phyloP scores from a whole-genome alignment of 805 yeast species.

The Kazachstania psychrophila region DNA sequence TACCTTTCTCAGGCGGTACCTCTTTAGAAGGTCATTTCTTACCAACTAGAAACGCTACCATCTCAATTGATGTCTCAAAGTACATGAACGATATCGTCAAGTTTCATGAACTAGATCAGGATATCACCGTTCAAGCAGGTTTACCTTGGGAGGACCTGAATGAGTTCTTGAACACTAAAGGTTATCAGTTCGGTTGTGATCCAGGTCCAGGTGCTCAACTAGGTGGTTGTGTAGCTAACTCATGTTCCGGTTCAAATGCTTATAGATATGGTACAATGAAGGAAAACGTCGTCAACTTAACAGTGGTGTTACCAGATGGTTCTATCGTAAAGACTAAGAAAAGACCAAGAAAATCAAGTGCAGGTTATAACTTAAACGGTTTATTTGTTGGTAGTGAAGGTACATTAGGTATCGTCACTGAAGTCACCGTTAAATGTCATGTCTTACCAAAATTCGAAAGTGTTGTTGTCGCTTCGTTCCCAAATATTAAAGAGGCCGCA shows the following conservation, averaged over 20 bases:
- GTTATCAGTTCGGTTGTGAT: constrained; percentile 64
- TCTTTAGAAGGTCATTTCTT: constrained; percentile 76
- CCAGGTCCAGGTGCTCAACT: constrained; percentile 75
- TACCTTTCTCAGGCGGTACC: constrained; percentile 74
- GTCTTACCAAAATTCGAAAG: constrained; percentile 57
- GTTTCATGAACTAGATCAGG: constrained; percentile 56
- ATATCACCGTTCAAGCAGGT: constrained; percentile 67
- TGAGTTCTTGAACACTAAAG: constrained; percentile 39
- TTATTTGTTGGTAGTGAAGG: constrained; percentile 72
- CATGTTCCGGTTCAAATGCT: constrained; percentile 76
- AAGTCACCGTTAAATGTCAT: constrained; percentile 61
- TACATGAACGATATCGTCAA: constrained; percentile 47
- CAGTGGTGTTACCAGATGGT: constrained; percentile 76
- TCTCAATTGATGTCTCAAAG: constrained; percentile 49
- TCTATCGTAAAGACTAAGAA: constrained; percentile 65
- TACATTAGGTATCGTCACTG: constrained; percentile 69
- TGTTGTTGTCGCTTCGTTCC: constrained; percentile 62
- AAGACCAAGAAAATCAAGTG: constrained; percentile 69
- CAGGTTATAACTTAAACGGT: constrained; percentile 74
- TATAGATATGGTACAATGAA: constrained; percentile 73
- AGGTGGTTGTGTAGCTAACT: constrained; percentile 70
- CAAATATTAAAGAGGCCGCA: constrained; percentile 61
- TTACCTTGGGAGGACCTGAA: constrained; percentile 70
- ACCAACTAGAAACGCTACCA: constrained; percentile 60
- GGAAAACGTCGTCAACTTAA: constrained; percentile 57